Base-by-base conservation (phyloP, 768 basidiomycete genomes). In the Tricholomella constricta region DNA sequence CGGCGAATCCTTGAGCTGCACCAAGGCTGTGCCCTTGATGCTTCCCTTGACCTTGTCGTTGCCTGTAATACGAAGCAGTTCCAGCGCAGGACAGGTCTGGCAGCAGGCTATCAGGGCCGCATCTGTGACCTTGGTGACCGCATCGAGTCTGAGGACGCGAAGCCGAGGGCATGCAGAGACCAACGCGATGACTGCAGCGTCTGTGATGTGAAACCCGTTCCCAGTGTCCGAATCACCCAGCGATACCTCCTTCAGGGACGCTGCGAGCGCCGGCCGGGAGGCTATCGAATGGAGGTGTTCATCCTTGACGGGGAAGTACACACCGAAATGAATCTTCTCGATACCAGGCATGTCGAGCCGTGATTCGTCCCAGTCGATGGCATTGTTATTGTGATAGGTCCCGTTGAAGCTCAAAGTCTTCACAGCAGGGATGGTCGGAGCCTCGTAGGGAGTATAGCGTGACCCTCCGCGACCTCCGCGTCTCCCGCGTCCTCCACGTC, bases 191-290 rank as follows among this genome's bases (percentile, higher is more conserved):
- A 49, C 38, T 7, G 36, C 48, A 40, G 31, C 48, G 8, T 49
- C 38, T 12, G 48, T 41, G 29, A 49, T 29, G n/a, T 22, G n/a
- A 25, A 3, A n/a, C 5, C 47, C 47, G 20, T 48, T 26, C 12
- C 47, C 48, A 2, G 48, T 49, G 17, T 49, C 48, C 7, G 48
- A 49, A 22, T 49, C 48, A 15, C 48, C 38, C 35, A 41, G 25
- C 6, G 48, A 49, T 7, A 49, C n/a, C 9, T 23, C 25, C 38
- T 27, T 49, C 17, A 49, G 22, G 2, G 48, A 40, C 19, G 26
- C 27, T 17, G 23, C 36, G 17, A 48, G 47, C 4, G n/a, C 47
- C 2, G 36, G 47, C 7, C 48, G 48, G 7, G 48, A 37, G 19
- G 7, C 4, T 23, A 36, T 32, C 20, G 35, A 11, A 9, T 19